Evolutionary conservation across 805 yeast genomes (phyloP).

Genomic region (Wickerhamiella australiensis): DNA sequence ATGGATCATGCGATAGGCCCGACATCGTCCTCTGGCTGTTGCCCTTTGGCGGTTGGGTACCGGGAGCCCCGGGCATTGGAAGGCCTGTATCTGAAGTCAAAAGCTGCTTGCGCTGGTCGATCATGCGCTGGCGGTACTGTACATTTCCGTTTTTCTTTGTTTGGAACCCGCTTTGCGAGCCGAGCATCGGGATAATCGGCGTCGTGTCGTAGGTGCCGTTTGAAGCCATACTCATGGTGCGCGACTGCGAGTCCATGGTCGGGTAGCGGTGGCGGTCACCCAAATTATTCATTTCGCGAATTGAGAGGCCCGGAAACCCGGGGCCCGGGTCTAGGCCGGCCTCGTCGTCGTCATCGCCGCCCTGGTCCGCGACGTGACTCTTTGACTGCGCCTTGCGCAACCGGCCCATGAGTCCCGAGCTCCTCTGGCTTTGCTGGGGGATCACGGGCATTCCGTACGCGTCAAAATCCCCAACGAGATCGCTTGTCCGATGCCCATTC

Average conservation of each 20-base stretch:
- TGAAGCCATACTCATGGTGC: slow-evolving; percentile 26
- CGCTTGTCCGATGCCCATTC: slow-evolving; percentile 8
- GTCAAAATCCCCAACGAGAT: slow-evolving; percentile 17
- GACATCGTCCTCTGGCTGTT: slow-evolving; percentile 7
- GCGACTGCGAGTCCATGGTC: slow-evolving; percentile 16
- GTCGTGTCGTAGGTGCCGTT: slow-evolving; percentile 26
- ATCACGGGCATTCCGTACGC: slow-evolving; percentile 21
- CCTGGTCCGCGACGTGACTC: slow-evolving; percentile 11
- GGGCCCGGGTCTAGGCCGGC: slow-evolving; percentile 22
- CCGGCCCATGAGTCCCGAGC: slow-evolving; percentile 12
- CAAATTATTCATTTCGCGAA: slow-evolving; percentile 20
- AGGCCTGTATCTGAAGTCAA: slow-evolving; percentile 19
- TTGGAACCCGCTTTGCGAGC: slow-evolving; percentile 13
- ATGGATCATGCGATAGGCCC: slow-evolving; percentile 8
- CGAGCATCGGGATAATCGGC: slow-evolving; percentile 29
- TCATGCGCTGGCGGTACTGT: slow-evolving; percentile 24
- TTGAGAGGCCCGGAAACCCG: slow-evolving; percentile 19
- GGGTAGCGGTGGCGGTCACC: slow-evolving; percentile 31
- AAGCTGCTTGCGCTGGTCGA: slow-evolving; percentile 21
- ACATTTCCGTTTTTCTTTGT: slow-evolving; percentile 12
- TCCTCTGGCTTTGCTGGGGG: slow-evolving; percentile 5
- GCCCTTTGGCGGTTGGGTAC: neutral
- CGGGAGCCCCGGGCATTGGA: slow-evolving; percentile 18
- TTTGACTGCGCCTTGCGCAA: slow-evolving; percentile 11
- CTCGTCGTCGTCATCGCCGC: slow-evolving; percentile 21